Evolutionary conservation across 116 monocot genomes (phyloP).

Genomic region (Iris pallida): DNA sequence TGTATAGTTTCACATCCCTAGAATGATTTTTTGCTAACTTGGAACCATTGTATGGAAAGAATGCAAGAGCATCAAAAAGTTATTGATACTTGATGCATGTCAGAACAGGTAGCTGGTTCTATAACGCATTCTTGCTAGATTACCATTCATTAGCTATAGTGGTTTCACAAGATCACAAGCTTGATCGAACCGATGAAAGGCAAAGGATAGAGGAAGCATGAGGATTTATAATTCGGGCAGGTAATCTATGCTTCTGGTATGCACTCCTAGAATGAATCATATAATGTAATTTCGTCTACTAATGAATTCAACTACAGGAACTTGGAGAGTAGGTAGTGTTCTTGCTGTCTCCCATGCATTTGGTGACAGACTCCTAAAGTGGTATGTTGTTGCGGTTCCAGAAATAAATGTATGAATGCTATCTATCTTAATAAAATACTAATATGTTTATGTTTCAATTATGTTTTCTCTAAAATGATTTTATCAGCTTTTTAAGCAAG

Average conservation of each 20-base stretch:
- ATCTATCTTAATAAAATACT: no score
- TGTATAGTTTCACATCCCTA: no score
- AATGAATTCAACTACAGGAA: slow-evolving; percentile 37
- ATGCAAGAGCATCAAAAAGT: no score
- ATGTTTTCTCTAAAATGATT: no score
- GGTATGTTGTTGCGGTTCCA: slow-evolving; percentile 86
- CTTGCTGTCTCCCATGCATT: slow-evolving; percentile 97
- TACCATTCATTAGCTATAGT: slow-evolving; percentile 51
- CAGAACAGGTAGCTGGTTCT: no score
- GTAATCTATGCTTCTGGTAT: slow-evolving; percentile 22
- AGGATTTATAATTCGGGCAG: slow-evolving; percentile 97
- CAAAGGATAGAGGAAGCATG: slow-evolving; percentile 89
- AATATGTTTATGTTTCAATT: no score
- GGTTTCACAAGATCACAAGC: slow-evolving; percentile 90
- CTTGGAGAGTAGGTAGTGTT: slow-evolving; percentile 92
- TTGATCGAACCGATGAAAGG: slow-evolving; percentile 81
- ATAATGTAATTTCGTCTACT: no score
- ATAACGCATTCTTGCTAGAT: no score
- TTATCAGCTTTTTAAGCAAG: no score
- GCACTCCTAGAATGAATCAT: not conserved
- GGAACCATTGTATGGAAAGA: no score
- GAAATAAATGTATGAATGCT: slow-evolving; percentile 61
- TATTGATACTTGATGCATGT: no score
- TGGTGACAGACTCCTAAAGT: slow-evolving; percentile 78
- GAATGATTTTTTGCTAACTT: no score